A percentile compares a stretch with the other conserved stretches of the same genome.
Conservation (phyloP, 176 grass and related monocot species). For the Bromus sterilis region DNA sequence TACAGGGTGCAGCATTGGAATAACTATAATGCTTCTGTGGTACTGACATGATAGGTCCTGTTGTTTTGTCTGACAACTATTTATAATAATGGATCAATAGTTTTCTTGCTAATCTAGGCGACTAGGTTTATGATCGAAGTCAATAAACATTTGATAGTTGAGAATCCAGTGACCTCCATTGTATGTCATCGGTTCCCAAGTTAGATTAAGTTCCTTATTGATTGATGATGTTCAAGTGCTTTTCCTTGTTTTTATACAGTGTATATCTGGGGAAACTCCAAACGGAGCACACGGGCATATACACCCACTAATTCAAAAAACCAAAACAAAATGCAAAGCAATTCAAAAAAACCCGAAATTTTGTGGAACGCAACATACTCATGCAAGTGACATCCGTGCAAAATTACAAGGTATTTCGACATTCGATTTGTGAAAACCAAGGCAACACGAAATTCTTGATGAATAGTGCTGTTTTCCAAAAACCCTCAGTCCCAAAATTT, state of each 20-base stretch:
- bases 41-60: background rate
- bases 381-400: too few species aligned
- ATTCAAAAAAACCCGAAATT: too few species aligned
- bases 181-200: background rate
- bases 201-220: slow-evolving; percentile 1
- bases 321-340: too few species aligned
- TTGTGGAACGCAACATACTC: too few species aligned
- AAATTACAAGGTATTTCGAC: too few species aligned
- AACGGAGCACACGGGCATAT: too few species aligned
- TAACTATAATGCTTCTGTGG: background rate
- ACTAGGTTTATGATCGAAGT: background rate
- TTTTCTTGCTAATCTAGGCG: background rate
- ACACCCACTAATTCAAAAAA: too few species aligned
- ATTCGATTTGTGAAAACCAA: too few species aligned
- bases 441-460: too few species aligned
- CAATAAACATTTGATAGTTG: background rate
- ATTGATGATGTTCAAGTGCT: background rate
- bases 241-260: background rate
- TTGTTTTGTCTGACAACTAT: background rate
- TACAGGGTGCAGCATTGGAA: background rate
- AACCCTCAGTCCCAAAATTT: too few species aligned
- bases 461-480: too few species aligned
- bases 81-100: background rate
- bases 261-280: too few species aligned
- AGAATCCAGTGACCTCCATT: background rate